A percentile compares a stretch with the other conserved stretches of the same genome.
These are phyloP conservation scores for Massariosphaeria phaeospora DNA, from an alignment of 495 filamentous ascomycete genomes.

Conservation along the genomic window DNA sequence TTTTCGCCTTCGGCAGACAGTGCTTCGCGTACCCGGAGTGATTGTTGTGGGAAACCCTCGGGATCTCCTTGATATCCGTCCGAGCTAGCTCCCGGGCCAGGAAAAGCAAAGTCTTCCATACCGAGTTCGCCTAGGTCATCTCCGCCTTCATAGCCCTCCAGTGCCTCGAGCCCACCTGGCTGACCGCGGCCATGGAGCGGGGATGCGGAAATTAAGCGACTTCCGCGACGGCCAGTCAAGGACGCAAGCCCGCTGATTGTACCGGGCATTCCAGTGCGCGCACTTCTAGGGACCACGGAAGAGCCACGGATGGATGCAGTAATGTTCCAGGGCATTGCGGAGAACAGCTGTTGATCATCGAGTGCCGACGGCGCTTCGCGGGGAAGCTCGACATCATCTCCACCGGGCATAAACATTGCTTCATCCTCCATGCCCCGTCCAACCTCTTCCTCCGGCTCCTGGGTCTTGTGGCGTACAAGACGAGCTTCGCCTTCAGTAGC, in stretches of 20 bases:
- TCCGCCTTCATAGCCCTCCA: conserved; percentile 41
- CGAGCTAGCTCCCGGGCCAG: conserved; percentile 1
- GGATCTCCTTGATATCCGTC: conserved; percentile 42
- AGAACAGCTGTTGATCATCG: conserved; percentile 52
- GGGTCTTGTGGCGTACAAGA: conserved; percentile 43
- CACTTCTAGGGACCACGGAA: conserved; percentile 36
- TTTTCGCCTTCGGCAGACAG: conserved; percentile 56
- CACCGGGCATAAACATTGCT: conserved; percentile 35
- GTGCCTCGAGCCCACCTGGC: conserved; percentile 44
- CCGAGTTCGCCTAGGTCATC: conserved; percentile 19
- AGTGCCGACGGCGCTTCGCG: conserved; percentile 55
- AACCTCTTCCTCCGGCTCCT: conserved; percentile 43
- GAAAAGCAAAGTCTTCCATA: conserved; percentile 15
- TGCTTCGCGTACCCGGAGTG: conserved; percentile 45
- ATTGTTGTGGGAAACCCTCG: conserved; percentile 42
- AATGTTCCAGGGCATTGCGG: conserved; percentile 68
- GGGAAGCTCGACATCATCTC: conserved; percentile 49
- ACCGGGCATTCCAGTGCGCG: conserved; percentile 13
- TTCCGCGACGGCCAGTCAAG: conserved; percentile 39
- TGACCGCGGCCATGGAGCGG: conserved; percentile 54
- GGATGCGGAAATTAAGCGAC: conserved; percentile 55
- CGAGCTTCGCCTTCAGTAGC: conserved; percentile 40
- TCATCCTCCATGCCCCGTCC: conserved; percentile 45
- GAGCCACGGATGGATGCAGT: conserved; percentile 57
- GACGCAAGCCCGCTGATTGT: conserved; percentile 34